phyloP scores from a whole-genome alignment of 192 early-diverging fungal genomes.

The Haplosporangium gracile region DNA sequence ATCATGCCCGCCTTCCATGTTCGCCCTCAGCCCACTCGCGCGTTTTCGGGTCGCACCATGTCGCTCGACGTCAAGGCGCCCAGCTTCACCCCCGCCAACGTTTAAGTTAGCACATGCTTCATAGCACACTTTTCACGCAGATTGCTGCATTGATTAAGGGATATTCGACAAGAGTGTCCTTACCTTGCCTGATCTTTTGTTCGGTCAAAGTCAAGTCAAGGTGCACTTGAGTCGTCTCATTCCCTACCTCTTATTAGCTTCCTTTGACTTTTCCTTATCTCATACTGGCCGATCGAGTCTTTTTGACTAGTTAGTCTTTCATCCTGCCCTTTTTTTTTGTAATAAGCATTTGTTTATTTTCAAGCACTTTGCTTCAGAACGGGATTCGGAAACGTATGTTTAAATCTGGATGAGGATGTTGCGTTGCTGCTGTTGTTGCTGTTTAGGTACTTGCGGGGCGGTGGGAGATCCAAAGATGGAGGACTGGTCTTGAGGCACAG shows the following conservation, averaged over 20 bases:
- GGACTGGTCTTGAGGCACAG: slow-evolving; percentile 54
- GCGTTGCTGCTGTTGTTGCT: slow-evolving; percentile 18
- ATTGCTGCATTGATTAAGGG: slow-evolving; percentile 7
- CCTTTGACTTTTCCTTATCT: not conserved
- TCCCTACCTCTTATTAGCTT: not conserved
- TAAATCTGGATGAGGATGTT: slow-evolving; percentile 49
- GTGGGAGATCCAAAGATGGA: slow-evolving; percentile 40
- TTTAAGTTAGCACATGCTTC: not conserved
- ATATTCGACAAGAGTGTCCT: not conserved
- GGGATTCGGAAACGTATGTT: not conserved
- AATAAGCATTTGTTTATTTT: slow-evolving; percentile 11
- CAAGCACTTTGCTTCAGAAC: not conserved
- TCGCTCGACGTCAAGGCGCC: slow-evolving; percentile 35
- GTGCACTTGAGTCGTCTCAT: not conserved
- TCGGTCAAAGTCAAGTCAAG: not conserved
- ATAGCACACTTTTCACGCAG: not conserved
- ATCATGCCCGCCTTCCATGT: slow-evolving; percentile 40
- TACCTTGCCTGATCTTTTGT: not conserved
- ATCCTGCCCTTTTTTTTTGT: not conserved
- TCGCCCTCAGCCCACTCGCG: slow-evolving; percentile 20
- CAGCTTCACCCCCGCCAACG: slow-evolving; percentile 34
- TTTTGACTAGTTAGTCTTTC: not conserved
- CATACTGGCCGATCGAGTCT: not conserved
- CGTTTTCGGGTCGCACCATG: slow-evolving; percentile 29
- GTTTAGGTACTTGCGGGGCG: slow-evolving; percentile 10